Conservation (phyloP, 495 filamentous ascomycete genomes). For the Tuber magnatum region DNA sequence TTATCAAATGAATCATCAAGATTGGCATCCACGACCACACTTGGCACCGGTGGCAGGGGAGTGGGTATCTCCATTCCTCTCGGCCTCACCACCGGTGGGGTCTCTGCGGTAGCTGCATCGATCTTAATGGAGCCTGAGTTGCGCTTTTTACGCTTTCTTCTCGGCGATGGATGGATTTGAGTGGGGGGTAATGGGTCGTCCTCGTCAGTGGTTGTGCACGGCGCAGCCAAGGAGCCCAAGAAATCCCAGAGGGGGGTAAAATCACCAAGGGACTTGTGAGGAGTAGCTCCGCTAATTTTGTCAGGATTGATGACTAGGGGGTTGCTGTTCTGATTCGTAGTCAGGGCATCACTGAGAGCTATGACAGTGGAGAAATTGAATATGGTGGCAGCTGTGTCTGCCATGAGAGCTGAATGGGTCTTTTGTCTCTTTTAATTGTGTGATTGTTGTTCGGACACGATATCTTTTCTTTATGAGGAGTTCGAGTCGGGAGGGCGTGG, state of each 20-base stretch:
- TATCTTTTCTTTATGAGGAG: neutral
- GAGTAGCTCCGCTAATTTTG: neutral
- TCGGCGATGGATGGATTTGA: neutral
- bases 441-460: neutral
- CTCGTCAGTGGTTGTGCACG: neutral
- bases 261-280: slow-evolving; percentile 17
- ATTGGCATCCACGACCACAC: neutral
- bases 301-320: neutral
- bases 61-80: neutral
- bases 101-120: neutral
- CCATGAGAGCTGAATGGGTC: neutral
- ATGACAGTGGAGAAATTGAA: neutral
- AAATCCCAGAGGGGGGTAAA: slow-evolving; percentile 27
- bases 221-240: neutral
- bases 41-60: neutral
- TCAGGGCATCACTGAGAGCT: neutral
- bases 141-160: slow-evolving; percentile 1
- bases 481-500: slow-evolving; percentile 5
- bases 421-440: neutral
- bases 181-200: neutral
- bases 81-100: neutral
- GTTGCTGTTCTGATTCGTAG: neutral
- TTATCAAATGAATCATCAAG: neutral
- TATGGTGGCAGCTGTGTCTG: neutral
- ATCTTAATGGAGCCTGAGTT: neutral